Base-by-base conservation (phyloP, 2,329 filamentous ascomycete genomes). In the Penicillium sp. region DNA sequence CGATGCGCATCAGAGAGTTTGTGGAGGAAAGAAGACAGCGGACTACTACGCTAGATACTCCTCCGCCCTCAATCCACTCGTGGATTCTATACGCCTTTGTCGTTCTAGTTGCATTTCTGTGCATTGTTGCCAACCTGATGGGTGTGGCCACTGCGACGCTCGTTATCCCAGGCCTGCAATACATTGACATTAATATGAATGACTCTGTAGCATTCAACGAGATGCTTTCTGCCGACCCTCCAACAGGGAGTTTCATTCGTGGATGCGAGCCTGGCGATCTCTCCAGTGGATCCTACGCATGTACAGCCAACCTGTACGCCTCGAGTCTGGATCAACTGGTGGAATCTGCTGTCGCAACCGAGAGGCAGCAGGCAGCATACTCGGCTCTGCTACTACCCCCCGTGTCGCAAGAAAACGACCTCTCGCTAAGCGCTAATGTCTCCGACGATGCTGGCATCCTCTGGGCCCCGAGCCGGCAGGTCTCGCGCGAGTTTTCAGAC, bases 131-230 rank as follows among this genome's bases (percentile, higher is more conserved):
- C 30, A 53, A 53, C 8, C 50, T 53, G 9, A 53, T 53, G 50
- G 50, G 50, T 0, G 50, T 53, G 8, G 50, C 50, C 19, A 53
- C 50, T 6, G 50, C 50, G 1, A 53, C 31, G 1, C 30, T 53
- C 11, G 31, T 53, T 35, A 41, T 53, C 19, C 50, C 50, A 17
- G 50, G 50, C 5, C n/a, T 53, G 11, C 50, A 53, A 30, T 53
- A 30, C 30, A 53, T 53, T 38, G 50, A 53, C 19, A 53, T 53
- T n/a, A 53, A 53, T 8, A 35, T 13, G 19, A 19, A 38, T 11
- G 50, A 53, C 7, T 53, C 50, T 19, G 5, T 23, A 2, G 31
- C 50, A 7, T 53, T 53, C 15, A 21, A 23, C 9, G 15, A 53
- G 15, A 5, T 53, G 8, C 50, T 53, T 19, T 38, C 50, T 4